These are phyloP conservation scores for Saturnispora dispora DNA, from an alignment of 805 yeast genomes.

Conservation along the genomic window DNA sequence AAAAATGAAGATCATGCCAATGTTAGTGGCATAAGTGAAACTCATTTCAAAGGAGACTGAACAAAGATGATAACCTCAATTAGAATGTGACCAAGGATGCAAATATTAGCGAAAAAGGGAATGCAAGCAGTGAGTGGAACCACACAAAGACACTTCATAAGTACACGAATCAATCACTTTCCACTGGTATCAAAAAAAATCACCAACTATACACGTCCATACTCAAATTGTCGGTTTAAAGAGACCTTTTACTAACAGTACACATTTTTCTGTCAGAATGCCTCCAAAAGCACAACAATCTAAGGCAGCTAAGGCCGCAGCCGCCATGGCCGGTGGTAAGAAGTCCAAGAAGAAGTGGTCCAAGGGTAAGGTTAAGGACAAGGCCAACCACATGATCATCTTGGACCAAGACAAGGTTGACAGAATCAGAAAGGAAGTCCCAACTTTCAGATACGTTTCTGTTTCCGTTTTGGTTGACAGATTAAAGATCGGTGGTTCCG, in stretches of 20 bases:
- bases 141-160: no score
- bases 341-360: conserved; percentile 99
- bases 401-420: conserved; percentile 98
- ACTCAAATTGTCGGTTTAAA: neutral
- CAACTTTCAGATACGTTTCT: conserved; percentile 96
- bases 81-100: no score
- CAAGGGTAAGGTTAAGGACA: conserved; percentile 99
- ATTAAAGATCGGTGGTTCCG: conserved; percentile 97
- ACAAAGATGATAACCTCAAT: no score
- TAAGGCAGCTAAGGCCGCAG: conserved; percentile 99
- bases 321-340: conserved; percentile 99
- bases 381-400: conserved; percentile 96
- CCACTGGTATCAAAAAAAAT: no score
- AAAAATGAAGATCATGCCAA: no score
- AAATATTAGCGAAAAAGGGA: no score
- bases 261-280: conserved; percentile 42
- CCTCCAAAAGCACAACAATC: conserved; percentile 99
- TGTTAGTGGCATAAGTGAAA: no score
- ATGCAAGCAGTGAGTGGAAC: no score
- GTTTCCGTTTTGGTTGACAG: conserved; percentile 98
- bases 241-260: conserved; percentile 14
- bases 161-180: no score
- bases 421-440: conserved; percentile 98
- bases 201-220: neutral
- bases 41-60: no score